These are phyloP conservation scores for Arthrobotrys entomopaga DNA, from an alignment of 2,329 filamentous ascomycete genomes.

Conservation along the genomic window DNA sequence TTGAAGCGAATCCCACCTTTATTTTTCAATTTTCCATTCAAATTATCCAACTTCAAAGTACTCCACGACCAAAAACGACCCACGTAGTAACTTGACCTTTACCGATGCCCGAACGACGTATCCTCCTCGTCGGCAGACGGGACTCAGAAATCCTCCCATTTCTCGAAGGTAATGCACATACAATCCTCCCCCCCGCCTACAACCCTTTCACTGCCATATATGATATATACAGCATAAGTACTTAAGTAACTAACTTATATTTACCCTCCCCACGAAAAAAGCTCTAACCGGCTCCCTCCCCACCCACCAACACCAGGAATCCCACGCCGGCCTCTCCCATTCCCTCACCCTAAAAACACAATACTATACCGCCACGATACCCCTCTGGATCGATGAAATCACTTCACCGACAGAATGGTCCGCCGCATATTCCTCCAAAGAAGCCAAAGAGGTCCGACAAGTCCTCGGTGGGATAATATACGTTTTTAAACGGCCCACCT, in stretches of 20 bases:
- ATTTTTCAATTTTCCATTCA: not conserved
- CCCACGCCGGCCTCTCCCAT: slow-evolving; percentile 71
- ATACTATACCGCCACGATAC: slow-evolving; percentile 72
- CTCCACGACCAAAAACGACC: not conserved
- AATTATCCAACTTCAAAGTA: not conserved
- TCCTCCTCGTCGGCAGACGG: slow-evolving; percentile 57
- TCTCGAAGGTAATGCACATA: slow-evolving; percentile 53
- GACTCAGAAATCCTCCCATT: slow-evolving; percentile 57
- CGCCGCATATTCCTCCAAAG: slow-evolving; percentile 69
- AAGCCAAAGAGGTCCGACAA: slow-evolving; percentile 72
- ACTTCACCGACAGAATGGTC: slow-evolving; percentile 64
- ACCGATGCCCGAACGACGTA: slow-evolving; percentile 55
- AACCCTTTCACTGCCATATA: not conserved
- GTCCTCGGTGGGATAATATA: slow-evolving; percentile 72
- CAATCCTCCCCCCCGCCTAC: not conserved
- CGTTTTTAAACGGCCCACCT: slow-evolving; percentile 63
- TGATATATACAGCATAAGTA: not conserved
- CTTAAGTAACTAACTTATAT: too few species aligned
- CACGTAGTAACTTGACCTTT: not conserved
- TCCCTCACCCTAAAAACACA: slow-evolving; percentile 67
- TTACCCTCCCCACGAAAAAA: not conserved
- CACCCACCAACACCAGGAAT: slow-evolving; percentile 58
- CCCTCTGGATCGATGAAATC: slow-evolving; percentile 75
- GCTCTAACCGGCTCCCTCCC: slow-evolving; percentile 58
- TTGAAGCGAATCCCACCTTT: not conserved